These are phyloP conservation scores for Bipolaris zeicola DNA, from an alignment of 2,329 filamentous ascomycete species.

Conservation along the genomic window DNA sequence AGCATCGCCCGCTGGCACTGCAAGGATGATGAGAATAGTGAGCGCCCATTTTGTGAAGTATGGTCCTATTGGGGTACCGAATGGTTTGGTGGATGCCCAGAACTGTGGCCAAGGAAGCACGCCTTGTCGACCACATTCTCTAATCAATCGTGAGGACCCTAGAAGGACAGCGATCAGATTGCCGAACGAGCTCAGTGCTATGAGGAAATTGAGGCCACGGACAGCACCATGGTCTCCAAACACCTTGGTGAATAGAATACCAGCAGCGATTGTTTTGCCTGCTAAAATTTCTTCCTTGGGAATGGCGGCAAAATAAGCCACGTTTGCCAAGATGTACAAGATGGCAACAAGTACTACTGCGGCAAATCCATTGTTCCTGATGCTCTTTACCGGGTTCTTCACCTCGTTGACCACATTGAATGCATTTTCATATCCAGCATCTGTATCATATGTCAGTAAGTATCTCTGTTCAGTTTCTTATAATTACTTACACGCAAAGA, in stretches of 20 bases:
- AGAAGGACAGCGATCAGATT: constrained; percentile 41
- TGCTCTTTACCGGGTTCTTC: constrained; percentile 62
- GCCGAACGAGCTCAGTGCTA: constrained; percentile 35
- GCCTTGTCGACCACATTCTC: constrained; percentile 38
- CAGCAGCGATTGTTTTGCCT: constrained; percentile 58
- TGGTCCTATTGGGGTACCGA: constrained; percentile 66
- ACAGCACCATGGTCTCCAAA: constrained; percentile 62
- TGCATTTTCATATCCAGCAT: constrained; percentile 37
- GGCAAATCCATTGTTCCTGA: constrained; percentile 56
- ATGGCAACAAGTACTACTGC: constrained; percentile 59
- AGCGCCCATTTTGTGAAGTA: constrained; percentile 51
- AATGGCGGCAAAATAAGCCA: constrained; percentile 36
- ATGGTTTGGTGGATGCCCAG: constrained; percentile 68
- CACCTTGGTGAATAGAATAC: constrained; percentile 62
- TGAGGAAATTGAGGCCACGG: constrained; percentile 58
- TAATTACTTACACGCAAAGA: constrained; percentile 32
- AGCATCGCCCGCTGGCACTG: constrained; percentile 65
- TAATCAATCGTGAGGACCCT: constrained; percentile 35
- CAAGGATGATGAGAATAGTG: constrained; percentile 37
- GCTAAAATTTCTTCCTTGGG: constrained; percentile 58
- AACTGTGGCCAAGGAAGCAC: constrained; percentile 50
- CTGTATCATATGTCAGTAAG: not conserved
- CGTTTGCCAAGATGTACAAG: constrained; percentile 34
- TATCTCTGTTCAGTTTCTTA: not conserved
- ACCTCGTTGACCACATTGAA: constrained; percentile 45